A percentile compares a stretch with the other conserved stretches of the same genome.
Evolutionary conservation across 148 eudicot species (phyloP).

Genomic region (Heliamphora exappendiculata): DNA sequence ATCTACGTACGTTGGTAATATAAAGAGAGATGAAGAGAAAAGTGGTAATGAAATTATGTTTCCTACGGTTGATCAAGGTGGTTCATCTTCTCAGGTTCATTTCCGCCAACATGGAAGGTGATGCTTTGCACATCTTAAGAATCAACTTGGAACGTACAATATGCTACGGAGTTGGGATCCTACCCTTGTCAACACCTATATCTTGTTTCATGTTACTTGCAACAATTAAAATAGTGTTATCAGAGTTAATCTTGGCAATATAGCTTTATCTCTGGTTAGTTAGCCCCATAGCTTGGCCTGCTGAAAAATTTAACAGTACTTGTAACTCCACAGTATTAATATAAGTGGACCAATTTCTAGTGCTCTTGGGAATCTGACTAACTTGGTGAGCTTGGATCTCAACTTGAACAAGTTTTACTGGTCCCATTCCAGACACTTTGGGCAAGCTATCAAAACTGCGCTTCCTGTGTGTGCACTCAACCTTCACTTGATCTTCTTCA

Average conservation of each 20-base stretch:
- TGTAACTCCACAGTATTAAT: conserved; percentile 93
- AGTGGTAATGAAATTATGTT: conserved; percentile 15
- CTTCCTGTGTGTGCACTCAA: conserved; percentile 61
- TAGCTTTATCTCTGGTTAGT: conserved; percentile 78
- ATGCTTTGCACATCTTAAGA: conserved; percentile 63
- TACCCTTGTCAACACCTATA: conserved; percentile 77
- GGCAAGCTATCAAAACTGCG: conserved; percentile 84
- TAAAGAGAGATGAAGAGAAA: conserved; percentile 24
- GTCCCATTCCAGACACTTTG: conserved; percentile 78
- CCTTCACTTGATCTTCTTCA: conserved; percentile 11
- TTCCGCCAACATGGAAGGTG: conserved; percentile 55
- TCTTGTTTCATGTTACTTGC: conserved; percentile 86
- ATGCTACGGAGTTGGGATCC: conserved; percentile 85
- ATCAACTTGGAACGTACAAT: conserved; percentile 44
- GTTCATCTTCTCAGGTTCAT: conserved; percentile 21
- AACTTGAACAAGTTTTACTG: conserved; percentile 78
- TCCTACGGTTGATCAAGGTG: conserved; percentile 24
- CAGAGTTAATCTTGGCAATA: conserved; percentile 94
- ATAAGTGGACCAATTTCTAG: conserved; percentile 80
- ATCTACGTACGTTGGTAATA: background rate
- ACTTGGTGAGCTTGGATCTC: conserved; percentile 96
- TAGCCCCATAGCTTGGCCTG: conserved; percentile 79
- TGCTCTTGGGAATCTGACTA: conserved; percentile 91
- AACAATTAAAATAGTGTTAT: conserved; percentile 74
- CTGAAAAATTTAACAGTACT: conserved; percentile 86